phyloP scores from a whole-genome alignment of 2,329 filamentous ascomycete genomes.

The Periconia digitata region DNA sequence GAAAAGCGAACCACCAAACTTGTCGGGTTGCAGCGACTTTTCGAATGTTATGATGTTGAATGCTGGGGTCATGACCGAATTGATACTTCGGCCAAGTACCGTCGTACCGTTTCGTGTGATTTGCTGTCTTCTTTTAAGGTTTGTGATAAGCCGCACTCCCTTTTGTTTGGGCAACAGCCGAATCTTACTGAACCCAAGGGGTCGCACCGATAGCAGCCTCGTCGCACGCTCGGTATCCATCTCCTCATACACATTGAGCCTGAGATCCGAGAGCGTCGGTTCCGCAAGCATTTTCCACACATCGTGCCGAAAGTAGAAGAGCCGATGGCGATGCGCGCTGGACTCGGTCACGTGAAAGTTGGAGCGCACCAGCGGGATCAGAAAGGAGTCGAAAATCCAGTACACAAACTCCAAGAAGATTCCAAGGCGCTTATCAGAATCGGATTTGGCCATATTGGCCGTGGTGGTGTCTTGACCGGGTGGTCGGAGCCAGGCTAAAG shows the following conservation, averaged over 20 bases:
- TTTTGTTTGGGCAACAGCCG: conserved; percentile 79
- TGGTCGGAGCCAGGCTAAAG: conserved; percentile 72
- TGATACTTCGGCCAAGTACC: conserved; percentile 66
- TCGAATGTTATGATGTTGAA: conserved; percentile 79
- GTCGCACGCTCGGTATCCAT: conserved; percentile 61
- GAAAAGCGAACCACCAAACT: conserved; percentile 77
- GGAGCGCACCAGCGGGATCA: conserved; percentile 81
- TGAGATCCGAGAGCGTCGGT: conserved; percentile 69
- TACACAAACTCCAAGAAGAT: conserved; percentile 85
- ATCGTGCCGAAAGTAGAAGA: conserved; percentile 96
- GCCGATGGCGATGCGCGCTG: conserved; percentile 71
- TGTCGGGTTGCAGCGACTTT: conserved; percentile 56
- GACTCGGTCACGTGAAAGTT: conserved; percentile 97
- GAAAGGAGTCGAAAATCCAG: conserved; percentile 86
- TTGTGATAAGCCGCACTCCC: conserved; percentile 82
- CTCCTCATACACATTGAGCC: conserved; percentile 75
- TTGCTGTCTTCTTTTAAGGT: conserved; percentile 69
- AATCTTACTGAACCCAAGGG: conserved; percentile 75
- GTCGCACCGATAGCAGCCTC: conserved; percentile 61
- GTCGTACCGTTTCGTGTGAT: conserved; percentile 56
- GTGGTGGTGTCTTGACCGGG: conserved; percentile 45
- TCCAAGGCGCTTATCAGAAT: conserved; percentile 74
- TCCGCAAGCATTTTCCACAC: conserved; percentile 79
- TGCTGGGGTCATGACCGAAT: conserved; percentile 69
- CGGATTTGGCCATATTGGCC: conserved; percentile 66